These are phyloP conservation scores for Aegilops sharonensis DNA, from an alignment of 176 grass and related monocot species.

Conservation along the genomic window DNA sequence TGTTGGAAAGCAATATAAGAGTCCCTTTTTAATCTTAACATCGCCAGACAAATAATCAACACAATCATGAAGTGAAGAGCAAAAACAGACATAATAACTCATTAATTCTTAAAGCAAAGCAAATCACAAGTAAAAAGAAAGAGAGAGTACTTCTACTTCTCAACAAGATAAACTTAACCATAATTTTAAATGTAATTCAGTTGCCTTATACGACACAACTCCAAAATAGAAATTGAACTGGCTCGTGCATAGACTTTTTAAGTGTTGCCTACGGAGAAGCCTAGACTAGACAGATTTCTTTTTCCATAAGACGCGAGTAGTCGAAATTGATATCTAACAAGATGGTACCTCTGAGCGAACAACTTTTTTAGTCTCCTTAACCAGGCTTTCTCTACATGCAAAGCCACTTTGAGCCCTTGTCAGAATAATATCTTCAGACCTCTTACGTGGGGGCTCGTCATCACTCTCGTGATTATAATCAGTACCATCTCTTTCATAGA, in stretches of 20 bases:
- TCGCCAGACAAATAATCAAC: neutral
- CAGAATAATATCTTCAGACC: conserved; percentile 64
- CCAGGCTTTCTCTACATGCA: conserved; percentile 56
- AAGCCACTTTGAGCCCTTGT: conserved; percentile 54
- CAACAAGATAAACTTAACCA: neutral
- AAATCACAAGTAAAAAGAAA: neutral
- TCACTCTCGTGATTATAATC: conserved; percentile 43
- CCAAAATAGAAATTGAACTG: neutral
- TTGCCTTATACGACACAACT: neutral
- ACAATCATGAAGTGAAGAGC: neutral
- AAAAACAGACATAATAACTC: neutral
- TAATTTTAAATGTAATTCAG: neutral
- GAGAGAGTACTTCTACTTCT: neutral
- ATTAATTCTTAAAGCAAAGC: neutral
- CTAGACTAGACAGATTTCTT: neutral
- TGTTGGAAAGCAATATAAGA: neutral
- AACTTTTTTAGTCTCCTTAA: conserved; percentile 66
- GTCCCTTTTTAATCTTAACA: neutral
- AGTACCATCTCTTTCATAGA: conserved; percentile 45
- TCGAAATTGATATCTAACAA: neutral
- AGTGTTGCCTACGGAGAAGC: neutral
- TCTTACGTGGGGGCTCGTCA: conserved; percentile 32
- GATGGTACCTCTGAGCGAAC: conserved; percentile 57
- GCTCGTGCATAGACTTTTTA: neutral
- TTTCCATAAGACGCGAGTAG: neutral